phyloP scores from a whole-genome alignment of 306 rosid species.

The Vigna mungo region DNA sequence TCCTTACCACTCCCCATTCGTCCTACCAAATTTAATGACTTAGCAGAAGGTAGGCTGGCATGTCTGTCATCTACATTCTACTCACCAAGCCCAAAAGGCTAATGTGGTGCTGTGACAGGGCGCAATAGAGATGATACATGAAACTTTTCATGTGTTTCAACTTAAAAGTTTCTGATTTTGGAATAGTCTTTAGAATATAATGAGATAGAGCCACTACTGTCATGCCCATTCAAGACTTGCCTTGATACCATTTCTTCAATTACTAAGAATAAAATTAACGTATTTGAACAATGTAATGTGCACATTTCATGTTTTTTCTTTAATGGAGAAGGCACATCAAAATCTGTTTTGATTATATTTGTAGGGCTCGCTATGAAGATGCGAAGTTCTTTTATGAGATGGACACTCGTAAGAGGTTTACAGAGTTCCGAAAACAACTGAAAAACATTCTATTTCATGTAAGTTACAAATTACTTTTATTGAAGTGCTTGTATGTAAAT shows the following conservation, averaged over 20 bases:
- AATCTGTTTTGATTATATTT: slow-evolving; percentile 42
- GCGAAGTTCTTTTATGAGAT: slow-evolving; percentile 92
- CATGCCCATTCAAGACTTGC: background rate
- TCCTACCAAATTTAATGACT: background rate
- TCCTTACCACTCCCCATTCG: background rate
- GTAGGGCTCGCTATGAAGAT: slow-evolving; percentile 97
- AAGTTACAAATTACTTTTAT: slow-evolving; percentile 47
- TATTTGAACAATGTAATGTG: slow-evolving; percentile 15
- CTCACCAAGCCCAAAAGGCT: background rate
- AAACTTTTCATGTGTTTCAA: background rate
- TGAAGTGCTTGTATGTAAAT: background rate
- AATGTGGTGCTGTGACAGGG: background rate
- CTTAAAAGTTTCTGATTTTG: background rate
- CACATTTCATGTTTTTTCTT: slow-evolving; percentile 25
- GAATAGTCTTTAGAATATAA: slow-evolving; percentile 2
- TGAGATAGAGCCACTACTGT: slow-evolving; percentile 22
- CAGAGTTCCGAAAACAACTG: slow-evolving; percentile 78
- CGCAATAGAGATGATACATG: background rate
- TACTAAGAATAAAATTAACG: slow-evolving; percentile 8
- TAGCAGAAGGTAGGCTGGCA: background rate
- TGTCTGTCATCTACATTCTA: background rate
- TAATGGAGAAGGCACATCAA: slow-evolving; percentile 33
- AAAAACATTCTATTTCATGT: slow-evolving; percentile 90
- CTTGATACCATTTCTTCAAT: background rate
- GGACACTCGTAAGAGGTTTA: slow-evolving; percentile 74